Evolutionary conservation across 2,329 filamentous ascomycete species (phyloP), one percentile per base, ranked within the genome.

Genomic region (Aspergillus sojae): DNA sequence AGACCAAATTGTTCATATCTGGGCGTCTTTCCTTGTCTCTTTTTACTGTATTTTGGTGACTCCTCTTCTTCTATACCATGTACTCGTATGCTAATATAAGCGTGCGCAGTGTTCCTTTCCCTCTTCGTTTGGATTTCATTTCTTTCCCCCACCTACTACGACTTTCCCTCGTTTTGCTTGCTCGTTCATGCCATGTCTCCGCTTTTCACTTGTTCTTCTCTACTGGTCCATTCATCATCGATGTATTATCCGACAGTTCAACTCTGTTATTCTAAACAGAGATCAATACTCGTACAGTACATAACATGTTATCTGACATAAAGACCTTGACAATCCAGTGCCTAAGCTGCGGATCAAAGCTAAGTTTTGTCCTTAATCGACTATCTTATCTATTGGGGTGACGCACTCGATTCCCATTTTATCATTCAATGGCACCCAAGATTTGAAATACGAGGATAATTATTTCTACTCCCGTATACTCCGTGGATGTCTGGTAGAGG

Each of bases 221-320:
- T 39, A 55, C 52, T 36, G 52, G 30, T 28, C 23, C 21, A 39
- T 48, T 45, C 32, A 28, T n/a, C 60, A 45, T 21, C 5, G n/a
- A 52, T 57, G 34, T 56, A 48, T 57, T 57, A 48, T 54, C 21
- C 36, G 36, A 36, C 34, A 34, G 60, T 30, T 10, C 28, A 32
- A 23, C 43, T 50, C n/a, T 55, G 32, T 39, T 55, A 10, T 10
- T 55, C n/a, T 32, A 55, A 21, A 36, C 52, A 55, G 52, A 55
- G 52, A 55, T 55, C 52, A 32, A 55, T 55, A 21, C 52, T 55
- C 34, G 34, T 21, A 30, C 19, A 28, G 60, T 62, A 62, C 45
- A 62, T 62, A 62, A 30, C 55, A 46, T 57, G 43, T 45, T 34
- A 53, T 10, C 23, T 41, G 36, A 16, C 54, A 58, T 56, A 53